Evolutionary conservation across 2,329 filamentous ascomycete genomes (phyloP), one percentile per base, ranked within the genome.

Genomic region (Cercospora berteroae): DNA sequence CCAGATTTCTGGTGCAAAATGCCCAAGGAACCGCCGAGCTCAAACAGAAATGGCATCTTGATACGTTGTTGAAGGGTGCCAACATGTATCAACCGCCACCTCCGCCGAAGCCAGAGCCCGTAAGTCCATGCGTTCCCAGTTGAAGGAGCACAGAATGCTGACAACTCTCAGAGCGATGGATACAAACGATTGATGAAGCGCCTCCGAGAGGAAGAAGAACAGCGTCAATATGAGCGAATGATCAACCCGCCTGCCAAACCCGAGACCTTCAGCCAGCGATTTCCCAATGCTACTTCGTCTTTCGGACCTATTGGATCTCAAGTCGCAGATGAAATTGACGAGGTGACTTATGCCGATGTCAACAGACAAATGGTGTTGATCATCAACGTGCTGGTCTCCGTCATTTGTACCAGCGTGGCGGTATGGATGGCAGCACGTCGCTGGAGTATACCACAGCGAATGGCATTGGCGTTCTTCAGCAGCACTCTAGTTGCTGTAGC

Each of bases 131-230:
- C 58, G 60, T 52, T 13, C 20, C 4, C 31, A 50, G 25, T 6
- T 50, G 33, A 55, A 29, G 8, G 44, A 55, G 16, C 18, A 63
- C 33, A 13, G 27, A 29, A 60, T 64, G 39, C 68, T 74, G 48
- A 74, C 56, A 44, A 12, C 27, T 23, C 25, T 23, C 76, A 96
- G 88, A 90, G 90, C 0, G 82, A 88, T 7, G 90, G 96, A 80
- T 98, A 94, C 81, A 91, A 92, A 78, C 90, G 89, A 6, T 83
- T 97, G 1, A 98, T 98, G 93, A 88, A 89, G 25, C 88, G 90
- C 16, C 87, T 99, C 20, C 92, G 93, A 70, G 88, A 86, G 68
- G 89, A 95, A 74, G 90, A 94, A 81, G 94, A 98, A 82, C 86
- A 89, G 71, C 88, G 90, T 69, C 85, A 88, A 62, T 99, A 98